Conservation (phyloP, 164 flowering plant genomes). For the Magnolia kwangsiensis region DNA sequence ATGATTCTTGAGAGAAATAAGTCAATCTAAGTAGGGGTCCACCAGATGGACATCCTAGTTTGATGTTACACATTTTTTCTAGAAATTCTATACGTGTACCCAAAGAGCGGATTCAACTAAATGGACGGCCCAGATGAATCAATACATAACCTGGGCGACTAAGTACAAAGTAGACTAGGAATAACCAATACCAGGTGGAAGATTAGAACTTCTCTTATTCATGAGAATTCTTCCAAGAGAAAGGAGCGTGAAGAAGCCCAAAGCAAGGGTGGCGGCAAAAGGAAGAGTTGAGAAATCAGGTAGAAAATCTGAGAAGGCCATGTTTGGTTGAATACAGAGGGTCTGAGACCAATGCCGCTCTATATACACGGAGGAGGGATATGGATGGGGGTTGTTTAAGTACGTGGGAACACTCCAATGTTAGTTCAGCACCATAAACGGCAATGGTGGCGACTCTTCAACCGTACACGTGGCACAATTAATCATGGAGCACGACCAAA, state of each 20-base stretch:
- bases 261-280: constrained; percentile 16
- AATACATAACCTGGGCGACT: too few species aligned
- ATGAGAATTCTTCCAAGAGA: neutral
- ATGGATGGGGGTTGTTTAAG: neutral
- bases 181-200: constrained; percentile 8
- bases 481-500: too few species aligned
- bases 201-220: neutral
- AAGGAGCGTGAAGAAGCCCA: constrained; percentile 17
- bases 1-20: neutral
- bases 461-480: too few species aligned
- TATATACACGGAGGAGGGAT: neutral
- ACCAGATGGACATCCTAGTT: neutral
- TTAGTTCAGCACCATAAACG: neutral
- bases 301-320: neutral
- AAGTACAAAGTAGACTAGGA: neutral
- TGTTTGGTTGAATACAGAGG: neutral
- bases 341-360: neutral
- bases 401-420: neutral
- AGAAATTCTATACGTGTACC: too few species aligned
- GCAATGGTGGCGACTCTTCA: neutral
- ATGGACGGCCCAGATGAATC: neutral
- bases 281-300: constrained; percentile 16
- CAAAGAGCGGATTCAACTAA: neutral
- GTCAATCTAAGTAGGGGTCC: neutral
- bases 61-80: too few species aligned